Evolutionary conservation across 306 rosid species (phyloP).

Genomic region (Crotalaria pallida): DNA sequence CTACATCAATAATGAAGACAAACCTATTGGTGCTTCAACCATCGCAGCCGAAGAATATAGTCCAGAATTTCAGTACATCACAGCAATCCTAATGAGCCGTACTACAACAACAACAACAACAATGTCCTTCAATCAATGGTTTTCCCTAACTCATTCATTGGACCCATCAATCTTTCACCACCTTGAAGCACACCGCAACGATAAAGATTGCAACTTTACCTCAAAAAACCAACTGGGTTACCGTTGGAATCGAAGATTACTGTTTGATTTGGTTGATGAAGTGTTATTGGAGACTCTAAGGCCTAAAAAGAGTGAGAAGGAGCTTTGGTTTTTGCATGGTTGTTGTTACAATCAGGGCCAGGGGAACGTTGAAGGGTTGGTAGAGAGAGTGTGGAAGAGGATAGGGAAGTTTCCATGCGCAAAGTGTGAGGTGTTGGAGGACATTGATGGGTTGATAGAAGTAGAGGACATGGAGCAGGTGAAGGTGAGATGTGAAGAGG

Average conservation of each 20-base stretch:
- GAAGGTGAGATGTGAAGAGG: constrained; percentile 21
- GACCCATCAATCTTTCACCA: constrained; percentile 57
- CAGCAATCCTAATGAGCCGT: constrained; percentile 42
- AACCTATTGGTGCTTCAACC: constrained; percentile 25
- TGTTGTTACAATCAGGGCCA: neutral
- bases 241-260: constrained; percentile 42
- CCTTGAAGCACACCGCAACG: constrained; percentile 30
- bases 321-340: constrained; percentile 2
- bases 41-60: constrained; percentile 14
- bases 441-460: constrained; percentile 63
- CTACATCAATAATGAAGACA: constrained; percentile 23
- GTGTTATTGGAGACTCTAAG: constrained; percentile 40
- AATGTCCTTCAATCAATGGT: constrained; percentile 18
- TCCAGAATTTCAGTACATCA: constrained; percentile 51
- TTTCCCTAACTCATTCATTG: constrained; percentile 41
- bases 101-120: constrained; percentile 4
- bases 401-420: constrained; percentile 44
- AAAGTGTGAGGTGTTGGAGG: constrained; percentile 65
- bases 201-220: constrained; percentile 9
- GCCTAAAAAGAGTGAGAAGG: constrained; percentile 5
- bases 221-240: constrained; percentile 21
- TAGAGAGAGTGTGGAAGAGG: constrained; percentile 44
- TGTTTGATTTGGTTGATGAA: constrained; percentile 62
- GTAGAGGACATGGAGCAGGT: constrained; percentile 33
- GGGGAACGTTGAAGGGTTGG: constrained; percentile 21